These are phyloP conservation scores for Teratosphaeria gauchensis DNA, from an alignment of 2,329 filamentous ascomycete genomes.

Conservation along the genomic window DNA sequence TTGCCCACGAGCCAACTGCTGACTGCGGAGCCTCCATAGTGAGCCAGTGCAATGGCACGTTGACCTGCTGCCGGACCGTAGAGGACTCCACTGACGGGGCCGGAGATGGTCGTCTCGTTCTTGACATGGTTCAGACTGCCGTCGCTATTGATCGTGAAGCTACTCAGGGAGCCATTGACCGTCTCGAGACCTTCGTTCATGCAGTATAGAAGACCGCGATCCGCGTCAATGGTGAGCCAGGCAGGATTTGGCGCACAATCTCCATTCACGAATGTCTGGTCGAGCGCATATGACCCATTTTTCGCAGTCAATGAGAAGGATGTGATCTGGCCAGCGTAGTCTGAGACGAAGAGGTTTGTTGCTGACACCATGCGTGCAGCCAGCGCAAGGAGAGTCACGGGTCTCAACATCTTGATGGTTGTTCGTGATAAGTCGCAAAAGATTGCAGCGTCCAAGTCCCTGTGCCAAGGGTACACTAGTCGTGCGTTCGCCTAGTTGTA, in stretches of 20 bases:
- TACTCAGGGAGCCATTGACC: constrained; percentile 40
- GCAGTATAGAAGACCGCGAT: constrained; percentile 47
- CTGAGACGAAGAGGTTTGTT: constrained; percentile 33
- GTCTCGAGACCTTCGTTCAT: constrained; percentile 46
- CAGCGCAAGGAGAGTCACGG: neutral
- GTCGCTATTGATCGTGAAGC: constrained; percentile 29
- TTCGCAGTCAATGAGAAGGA: constrained; percentile 28
- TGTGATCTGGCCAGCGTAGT: constrained; percentile 37
- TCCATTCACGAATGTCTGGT: constrained; percentile 34
- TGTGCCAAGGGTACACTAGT: too few species aligned
- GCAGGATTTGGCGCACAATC: constrained; percentile 47
- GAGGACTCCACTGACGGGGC: constrained; percentile 33
- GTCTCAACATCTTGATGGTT: neutral
- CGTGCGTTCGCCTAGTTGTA: neutral
- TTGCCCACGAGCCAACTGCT: constrained; percentile 41
- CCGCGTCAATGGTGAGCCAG: constrained; percentile 50
- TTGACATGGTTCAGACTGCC: constrained; percentile 30
- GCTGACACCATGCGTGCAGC: constrained; percentile 8
- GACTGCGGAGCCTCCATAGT: constrained; percentile 32
- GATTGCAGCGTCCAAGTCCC: neutral
- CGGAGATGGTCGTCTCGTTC: constrained; percentile 26
- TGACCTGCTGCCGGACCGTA: constrained; percentile 29
- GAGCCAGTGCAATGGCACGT: constrained; percentile 31
- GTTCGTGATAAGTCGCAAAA: neutral
- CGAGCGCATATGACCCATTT: constrained; percentile 30